phyloP scores from a whole-genome alignment of 306 rosid species.

The Spatholobus suberectus region DNA sequence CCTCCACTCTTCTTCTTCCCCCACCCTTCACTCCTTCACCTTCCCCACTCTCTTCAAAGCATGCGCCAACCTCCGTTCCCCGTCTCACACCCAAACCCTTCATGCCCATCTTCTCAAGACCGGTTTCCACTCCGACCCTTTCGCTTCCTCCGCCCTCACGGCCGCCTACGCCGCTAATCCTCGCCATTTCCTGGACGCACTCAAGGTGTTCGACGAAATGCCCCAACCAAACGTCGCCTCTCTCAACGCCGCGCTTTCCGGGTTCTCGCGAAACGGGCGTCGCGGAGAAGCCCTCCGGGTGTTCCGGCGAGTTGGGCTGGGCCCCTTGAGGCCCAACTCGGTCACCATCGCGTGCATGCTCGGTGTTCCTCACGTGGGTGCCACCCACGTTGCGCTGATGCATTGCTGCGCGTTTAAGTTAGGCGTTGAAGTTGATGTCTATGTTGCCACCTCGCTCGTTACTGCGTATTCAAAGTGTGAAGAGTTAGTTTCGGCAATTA shows the following conservation, averaged over 20 bases:
- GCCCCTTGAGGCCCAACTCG: constrained; percentile 57
- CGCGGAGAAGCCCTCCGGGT: constrained; percentile 46
- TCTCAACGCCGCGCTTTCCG: constrained; percentile 63
- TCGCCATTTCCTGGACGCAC: constrained; percentile 43
- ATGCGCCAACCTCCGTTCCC: constrained; percentile 54
- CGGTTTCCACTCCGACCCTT: constrained; percentile 58
- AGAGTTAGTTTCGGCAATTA: constrained; percentile 49
- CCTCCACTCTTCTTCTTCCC: constrained; percentile 43
- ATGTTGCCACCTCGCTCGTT: constrained; percentile 64
- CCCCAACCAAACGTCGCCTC: constrained; percentile 57
- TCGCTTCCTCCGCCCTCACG: constrained; percentile 64
- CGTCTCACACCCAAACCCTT: constrained; percentile 49
- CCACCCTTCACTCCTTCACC: constrained; percentile 55
- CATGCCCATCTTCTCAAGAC: constrained; percentile 69
- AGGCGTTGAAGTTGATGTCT: constrained; percentile 68
- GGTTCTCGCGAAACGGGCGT: constrained; percentile 55
- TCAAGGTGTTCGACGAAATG: constrained; percentile 70
- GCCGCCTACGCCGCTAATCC: constrained; percentile 44
- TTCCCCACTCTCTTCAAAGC: constrained; percentile 82
- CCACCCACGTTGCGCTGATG: constrained; percentile 42
- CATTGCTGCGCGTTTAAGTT: constrained; percentile 72
- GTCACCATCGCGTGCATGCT: constrained; percentile 62
- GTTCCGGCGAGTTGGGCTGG: constrained; percentile 41
- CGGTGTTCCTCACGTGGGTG: constrained; percentile 34
- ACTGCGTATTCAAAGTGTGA: constrained; percentile 58